Evolutionary conservation across 768 basidiomycete genomes (phyloP).

Genomic region (Calocybe gangraenosa): DNA sequence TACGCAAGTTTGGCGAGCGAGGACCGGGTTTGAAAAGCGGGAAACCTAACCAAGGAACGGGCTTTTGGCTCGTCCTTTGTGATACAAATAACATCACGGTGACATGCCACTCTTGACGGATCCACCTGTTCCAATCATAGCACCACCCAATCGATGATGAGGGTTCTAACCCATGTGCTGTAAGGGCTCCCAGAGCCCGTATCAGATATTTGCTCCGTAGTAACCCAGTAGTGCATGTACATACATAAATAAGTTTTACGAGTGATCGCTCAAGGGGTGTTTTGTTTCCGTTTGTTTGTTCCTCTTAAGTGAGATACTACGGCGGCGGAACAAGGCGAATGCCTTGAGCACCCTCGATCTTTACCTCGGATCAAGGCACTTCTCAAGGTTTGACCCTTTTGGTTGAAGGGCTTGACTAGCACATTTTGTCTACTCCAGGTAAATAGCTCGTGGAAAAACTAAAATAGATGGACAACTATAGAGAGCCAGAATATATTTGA

Average conservation of each 20-base stretch:
- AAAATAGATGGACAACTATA: no score
- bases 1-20: no score
- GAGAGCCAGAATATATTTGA: no score
- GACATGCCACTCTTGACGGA: not conserved
- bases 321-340: conserved; percentile 1
- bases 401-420: not conserved
- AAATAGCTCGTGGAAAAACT: not conserved
- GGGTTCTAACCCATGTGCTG: conserved; percentile 1
- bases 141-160: conserved; percentile 1
- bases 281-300: no score
- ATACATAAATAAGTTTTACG: no score
- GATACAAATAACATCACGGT: not conserved
- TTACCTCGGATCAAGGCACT: conserved; percentile 8
- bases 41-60: not conserved
- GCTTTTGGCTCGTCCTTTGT: conserved; percentile 1
- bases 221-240: no score
- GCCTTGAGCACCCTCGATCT: conserved; percentile 5
- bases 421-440: conserved; percentile 4
- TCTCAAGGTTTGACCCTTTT: not conserved
- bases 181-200: not conserved
- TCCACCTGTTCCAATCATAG: not conserved
- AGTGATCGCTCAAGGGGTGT: no score
- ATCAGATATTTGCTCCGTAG: no score
- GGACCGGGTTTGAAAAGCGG: no score
- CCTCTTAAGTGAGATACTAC: conserved; percentile 1